These are phyloP conservation scores for Nyctanthes arbortristis DNA, from an alignment of 257 asterid species.

Conservation along the genomic window DNA sequence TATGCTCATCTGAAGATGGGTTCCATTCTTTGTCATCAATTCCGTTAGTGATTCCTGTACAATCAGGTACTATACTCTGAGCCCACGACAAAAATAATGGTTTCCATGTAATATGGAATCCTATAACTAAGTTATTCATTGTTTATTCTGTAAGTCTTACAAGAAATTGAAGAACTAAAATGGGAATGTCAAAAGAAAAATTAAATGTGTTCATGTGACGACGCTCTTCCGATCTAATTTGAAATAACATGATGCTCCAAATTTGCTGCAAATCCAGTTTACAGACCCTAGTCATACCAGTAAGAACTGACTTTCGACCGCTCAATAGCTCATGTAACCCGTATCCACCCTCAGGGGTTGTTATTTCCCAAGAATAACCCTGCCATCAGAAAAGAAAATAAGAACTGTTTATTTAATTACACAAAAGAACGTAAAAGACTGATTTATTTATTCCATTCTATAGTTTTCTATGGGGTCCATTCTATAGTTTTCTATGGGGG, in stretches of 20 bases:
- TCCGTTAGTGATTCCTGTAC: conserved; percentile 92
- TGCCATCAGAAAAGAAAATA: conserved; percentile 38
- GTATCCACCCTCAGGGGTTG: conserved; percentile 93
- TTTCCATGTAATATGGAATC: too few relatives aligned
- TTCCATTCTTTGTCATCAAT: conserved; percentile 80
- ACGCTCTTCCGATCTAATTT: too few relatives aligned
- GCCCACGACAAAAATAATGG: too few relatives aligned
- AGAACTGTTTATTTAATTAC: background rate
- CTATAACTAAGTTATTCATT: too few relatives aligned
- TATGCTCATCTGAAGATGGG: conserved; percentile 71
- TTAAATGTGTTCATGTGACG: too few relatives aligned
- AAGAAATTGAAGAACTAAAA: too few relatives aligned
- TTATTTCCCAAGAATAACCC: conserved; percentile 98
- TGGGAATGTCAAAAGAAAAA: background rate
- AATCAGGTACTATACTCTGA: conserved; percentile 10
- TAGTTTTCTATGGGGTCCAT: too few relatives aligned
- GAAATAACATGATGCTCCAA: conserved; percentile 4
- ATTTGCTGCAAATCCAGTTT: background rate
- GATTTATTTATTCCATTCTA: background rate
- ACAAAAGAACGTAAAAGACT: background rate
- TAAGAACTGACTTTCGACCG: conserved; percentile 68
- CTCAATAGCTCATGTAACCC: conserved; percentile 74
- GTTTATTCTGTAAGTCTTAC: too few relatives aligned
- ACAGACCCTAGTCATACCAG: conserved; percentile 45
- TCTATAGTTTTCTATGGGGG: too few relatives aligned